A percentile compares a stretch with the other conserved stretches of the same genome.
Evolutionary conservation across 331 rosid genomes (phyloP).

Genomic region (Stylosanthes scabra): DNA sequence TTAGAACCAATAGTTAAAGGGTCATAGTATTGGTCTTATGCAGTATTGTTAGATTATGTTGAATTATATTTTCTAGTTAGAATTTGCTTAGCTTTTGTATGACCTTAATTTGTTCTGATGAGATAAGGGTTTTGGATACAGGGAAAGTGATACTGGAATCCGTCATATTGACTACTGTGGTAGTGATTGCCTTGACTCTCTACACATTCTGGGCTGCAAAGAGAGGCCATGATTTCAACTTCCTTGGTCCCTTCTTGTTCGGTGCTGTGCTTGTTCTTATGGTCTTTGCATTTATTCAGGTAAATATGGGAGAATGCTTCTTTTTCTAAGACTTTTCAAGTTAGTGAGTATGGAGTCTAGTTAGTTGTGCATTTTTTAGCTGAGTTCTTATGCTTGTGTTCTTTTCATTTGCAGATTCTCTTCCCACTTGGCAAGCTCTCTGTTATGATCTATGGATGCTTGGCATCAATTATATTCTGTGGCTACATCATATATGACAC

Average conservation of each 20-base stretch:
- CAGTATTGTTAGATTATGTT: conserved; percentile 7
- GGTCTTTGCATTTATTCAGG: conserved; percentile 60
- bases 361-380: neutral
- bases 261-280: conserved; percentile 76
- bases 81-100: neutral
- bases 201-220: conserved; percentile 97
- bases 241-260: conserved; percentile 83
- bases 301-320: neutral
- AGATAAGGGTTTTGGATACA: conserved; percentile 39
- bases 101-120: conserved; percentile 3
- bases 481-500: conserved; percentile 91
- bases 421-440: conserved; percentile 79
- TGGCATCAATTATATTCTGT: conserved; percentile 82
- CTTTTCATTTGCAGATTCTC: conserved; percentile 52
- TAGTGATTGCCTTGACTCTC: conserved; percentile 72
- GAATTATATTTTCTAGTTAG: neutral
- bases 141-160: conserved; percentile 89
- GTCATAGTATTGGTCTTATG: neutral
- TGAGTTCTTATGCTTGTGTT: neutral
- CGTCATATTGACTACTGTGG: conserved; percentile 71
- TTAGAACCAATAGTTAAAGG: neutral
- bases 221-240: conserved; percentile 87
- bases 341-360: too few species aligned
- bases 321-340: neutral
- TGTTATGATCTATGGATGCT: conserved; percentile 72